Evolutionary conservation across 1,139 yeast genomes (phyloP).

Genomic region (Diutina sp.): DNA sequence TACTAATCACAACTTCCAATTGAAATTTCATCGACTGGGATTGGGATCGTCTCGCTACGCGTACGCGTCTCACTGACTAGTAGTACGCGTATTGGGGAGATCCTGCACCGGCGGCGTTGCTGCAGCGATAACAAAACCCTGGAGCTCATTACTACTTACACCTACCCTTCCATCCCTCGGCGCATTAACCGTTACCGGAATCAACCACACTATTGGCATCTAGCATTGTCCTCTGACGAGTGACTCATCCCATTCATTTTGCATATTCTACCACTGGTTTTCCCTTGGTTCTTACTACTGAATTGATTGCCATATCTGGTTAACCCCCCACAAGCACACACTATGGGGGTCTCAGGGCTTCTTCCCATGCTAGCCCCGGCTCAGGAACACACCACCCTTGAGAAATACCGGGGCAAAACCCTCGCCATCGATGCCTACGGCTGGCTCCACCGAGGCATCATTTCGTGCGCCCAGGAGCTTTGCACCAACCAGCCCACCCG

Average conservation of each 20-base stretch:
- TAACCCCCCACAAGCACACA: not conserved
- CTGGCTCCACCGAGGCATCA: conserved; percentile 86
- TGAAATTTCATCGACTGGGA: too few relatives aligned
- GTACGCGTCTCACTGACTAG: not conserved
- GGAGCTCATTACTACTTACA: not conserved
- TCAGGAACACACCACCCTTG: conserved; percentile 46
- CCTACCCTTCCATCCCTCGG: not conserved
- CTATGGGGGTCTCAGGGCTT: conserved; percentile 77
- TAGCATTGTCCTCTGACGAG: not conserved
- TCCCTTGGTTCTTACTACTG: not conserved
- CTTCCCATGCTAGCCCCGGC: conserved; percentile 64
- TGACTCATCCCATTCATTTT: not conserved
- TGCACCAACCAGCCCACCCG: conserved; percentile 62
- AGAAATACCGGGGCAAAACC: conserved; percentile 56
- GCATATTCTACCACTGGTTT: not conserved
- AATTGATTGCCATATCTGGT: not conserved
- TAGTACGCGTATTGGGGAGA: too few relatives aligned
- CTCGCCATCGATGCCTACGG: conserved; percentile 93
- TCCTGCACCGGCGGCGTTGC: not conserved
- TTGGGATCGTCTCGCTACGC: not conserved
- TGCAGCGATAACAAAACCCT: not conserved
- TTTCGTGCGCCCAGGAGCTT: conserved; percentile 75
- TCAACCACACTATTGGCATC: not conserved
- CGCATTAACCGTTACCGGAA: not conserved
- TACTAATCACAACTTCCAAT: too few relatives aligned